Base-by-base conservation (phyloP, 2,329 filamentous ascomycete species). In the Bipolaris gigantea region DNA sequence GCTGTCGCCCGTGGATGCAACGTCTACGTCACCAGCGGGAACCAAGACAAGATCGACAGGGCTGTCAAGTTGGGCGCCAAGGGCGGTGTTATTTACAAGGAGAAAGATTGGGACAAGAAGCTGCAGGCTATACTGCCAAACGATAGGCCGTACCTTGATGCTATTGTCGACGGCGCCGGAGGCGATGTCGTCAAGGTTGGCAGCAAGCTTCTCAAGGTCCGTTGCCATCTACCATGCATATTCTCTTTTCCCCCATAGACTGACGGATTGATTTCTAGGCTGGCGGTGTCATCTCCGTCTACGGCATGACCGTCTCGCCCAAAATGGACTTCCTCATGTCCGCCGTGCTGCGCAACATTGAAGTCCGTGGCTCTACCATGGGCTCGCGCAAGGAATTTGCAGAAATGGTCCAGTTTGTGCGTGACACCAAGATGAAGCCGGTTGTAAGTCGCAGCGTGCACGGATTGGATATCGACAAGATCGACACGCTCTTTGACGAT, bases 401-500 rank as follows among this genome's bases (percentile, higher is more conserved):
- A n/a, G 90, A 94, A 19, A 96, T 97, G 91, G 81, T 97, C 5
- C 80, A 82, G 1, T 96, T 96, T 76, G 89, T 97, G 33, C 80
- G 81, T 11, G 76, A 86, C 59, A 85, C 90, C 60, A 83, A 87
- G 68, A 86, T 97, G 56, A 82, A 79, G 49, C 92, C 93, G 0
- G 80, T 96, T 3, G 83, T 97, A 1, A 94, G 89, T 60, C 83
- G 88, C 48, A 84, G 87, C 0, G 84, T 89, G 13, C 84, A 85
- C 62, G 90, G 90, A 0, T 75, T 96, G 62, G 86, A 89, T 48
- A 64, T 96, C 6, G 81, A 86, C n/a, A 88, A 79, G n/a, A 89
- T 97, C 49, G 86, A 97, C 56, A 80, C 80, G 0, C 74, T 97
- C 47, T 97, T 96, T 71, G 86, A 90, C 36, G 91, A 96, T 46